A percentile compares a stretch with the other conserved stretches of the same genome.
These are phyloP conservation scores for Amphicarpaea edgeworthii DNA, from an alignment of 306 rosid species.

Conservation along the genomic window DNA sequence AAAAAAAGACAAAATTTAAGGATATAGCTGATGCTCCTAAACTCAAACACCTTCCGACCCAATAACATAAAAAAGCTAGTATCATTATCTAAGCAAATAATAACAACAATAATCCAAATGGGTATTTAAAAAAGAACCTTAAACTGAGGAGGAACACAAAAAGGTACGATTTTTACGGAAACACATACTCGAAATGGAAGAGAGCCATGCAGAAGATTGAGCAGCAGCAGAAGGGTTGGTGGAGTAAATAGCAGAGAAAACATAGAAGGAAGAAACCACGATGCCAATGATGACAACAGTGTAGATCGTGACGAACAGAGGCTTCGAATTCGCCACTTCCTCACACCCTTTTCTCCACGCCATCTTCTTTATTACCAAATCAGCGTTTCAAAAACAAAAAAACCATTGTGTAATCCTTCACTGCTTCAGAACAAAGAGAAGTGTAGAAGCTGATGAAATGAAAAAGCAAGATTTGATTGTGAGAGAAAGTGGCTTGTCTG, in stretches of 20 bases:
- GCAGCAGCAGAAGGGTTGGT: constrained; percentile 45
- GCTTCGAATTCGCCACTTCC: constrained; percentile 60
- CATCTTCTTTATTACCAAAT: constrained; percentile 44
- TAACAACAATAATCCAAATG: constrained; percentile 10
- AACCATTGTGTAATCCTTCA: not conserved
- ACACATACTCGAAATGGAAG: constrained; percentile 54
- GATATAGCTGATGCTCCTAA: constrained; percentile 18
- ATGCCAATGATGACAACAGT: constrained; percentile 67
- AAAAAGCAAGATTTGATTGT: not conserved
- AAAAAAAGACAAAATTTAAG: constrained; percentile 24
- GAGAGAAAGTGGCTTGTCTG: not conserved
- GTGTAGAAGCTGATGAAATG: not conserved
- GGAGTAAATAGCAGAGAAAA: constrained; percentile 73
- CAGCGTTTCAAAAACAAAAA: constrained; percentile 2
- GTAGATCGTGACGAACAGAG: constrained; percentile 72
- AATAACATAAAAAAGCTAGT: not conserved
- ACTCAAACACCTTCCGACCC: not conserved
- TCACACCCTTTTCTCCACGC: constrained; percentile 58
- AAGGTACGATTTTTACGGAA: not conserved
- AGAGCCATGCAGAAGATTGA: constrained; percentile 54
- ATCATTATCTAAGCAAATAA: not conserved
- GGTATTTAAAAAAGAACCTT: constrained; percentile 25
- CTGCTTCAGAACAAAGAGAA: not conserved
- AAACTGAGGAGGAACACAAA: not conserved
- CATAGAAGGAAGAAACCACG: constrained; percentile 67